Conservation (phyloP, 2,329 filamentous ascomycete genomes). For the Gremmenia infestans region DNA sequence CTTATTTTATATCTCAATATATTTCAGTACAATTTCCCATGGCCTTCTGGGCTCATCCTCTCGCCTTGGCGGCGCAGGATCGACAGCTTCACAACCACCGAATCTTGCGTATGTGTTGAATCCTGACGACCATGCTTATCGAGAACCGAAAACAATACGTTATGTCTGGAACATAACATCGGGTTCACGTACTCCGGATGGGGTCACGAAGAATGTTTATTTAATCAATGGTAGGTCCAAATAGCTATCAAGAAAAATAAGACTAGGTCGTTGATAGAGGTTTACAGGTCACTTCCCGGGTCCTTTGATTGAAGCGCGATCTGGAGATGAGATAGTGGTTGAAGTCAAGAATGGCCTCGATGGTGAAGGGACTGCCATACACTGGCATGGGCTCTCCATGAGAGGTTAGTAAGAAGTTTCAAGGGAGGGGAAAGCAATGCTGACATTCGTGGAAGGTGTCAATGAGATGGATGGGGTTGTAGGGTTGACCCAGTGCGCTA, state of each 20-base stretch:
- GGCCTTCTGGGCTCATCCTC: not conserved
- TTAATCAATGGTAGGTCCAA: constrained; percentile 40
- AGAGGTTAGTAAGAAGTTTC: not conserved
- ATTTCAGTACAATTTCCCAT: not conserved
- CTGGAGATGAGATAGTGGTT: constrained; percentile 39
- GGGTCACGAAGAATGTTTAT: constrained; percentile 42
- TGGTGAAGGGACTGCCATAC: constrained; percentile 30
- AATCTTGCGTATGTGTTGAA: constrained; percentile 27
- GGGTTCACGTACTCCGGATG: constrained; percentile 37
- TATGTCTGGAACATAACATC: constrained; percentile 39
- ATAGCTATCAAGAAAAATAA: not conserved
- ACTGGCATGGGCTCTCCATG: constrained; percentile 39
- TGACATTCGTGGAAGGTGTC: constrained; percentile 16
- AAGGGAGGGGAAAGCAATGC: not conserved
- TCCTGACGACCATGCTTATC: constrained; percentile 38
- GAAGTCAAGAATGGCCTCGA: constrained; percentile 36
- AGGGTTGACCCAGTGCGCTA: constrained; percentile 13
- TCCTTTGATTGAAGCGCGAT: constrained; percentile 39
- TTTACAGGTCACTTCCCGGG: constrained; percentile 28
- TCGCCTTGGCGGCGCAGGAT: not conserved
- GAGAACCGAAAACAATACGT: constrained; percentile 30
- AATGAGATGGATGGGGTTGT: constrained; percentile 18
- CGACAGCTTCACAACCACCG: not conserved
- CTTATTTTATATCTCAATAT: not conserved
- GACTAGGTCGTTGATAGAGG: not conserved